Evolutionary conservation across 1,284 basidiomycete species (phyloP).

Genomic region (Trichosporon sp.): DNA sequence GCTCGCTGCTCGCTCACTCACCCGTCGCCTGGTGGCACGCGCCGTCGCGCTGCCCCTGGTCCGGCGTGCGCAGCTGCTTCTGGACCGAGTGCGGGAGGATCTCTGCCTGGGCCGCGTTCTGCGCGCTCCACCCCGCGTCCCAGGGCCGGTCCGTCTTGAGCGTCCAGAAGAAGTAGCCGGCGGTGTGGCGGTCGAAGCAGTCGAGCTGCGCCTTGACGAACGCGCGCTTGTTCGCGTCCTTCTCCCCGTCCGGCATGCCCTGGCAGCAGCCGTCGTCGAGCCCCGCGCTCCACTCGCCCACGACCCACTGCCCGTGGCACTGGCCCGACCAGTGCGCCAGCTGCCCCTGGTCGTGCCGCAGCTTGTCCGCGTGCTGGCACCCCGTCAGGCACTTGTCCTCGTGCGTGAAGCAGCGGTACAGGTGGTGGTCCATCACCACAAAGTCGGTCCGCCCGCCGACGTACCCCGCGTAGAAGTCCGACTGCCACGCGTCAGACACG

Average conservation of each 20-base stretch:
- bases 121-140: conserved; percentile 73
- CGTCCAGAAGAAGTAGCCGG: conserved; percentile 85
- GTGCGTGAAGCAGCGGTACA: conserved; percentile 64
- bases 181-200: conserved; percentile 62
- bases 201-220: conserved; percentile 66
- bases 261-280: conserved; percentile 64
- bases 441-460: conserved; percentile 53
- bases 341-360: conserved; percentile 25
- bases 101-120: conserved; percentile 62
- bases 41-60: conserved; percentile 46
- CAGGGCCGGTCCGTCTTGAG: conserved; percentile 67
- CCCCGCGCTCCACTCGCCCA: conserved; percentile 82
- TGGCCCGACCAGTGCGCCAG: conserved; percentile 20
- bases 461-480: conserved; percentile 62
- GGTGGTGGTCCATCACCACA: conserved; percentile 72
- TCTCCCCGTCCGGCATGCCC: conserved; percentile 48
- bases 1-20: conserved; percentile 34
- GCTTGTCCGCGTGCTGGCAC: conserved; percentile 56
- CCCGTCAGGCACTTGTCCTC: conserved; percentile 60
- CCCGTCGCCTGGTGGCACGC: conserved; percentile 52
- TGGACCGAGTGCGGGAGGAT: conserved; percentile 59
- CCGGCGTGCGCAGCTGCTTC: conserved; percentile 26
- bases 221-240: conserved; percentile 54
- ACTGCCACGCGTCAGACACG: conserved; percentile 73
- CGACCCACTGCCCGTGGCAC: conserved; percentile 60